phyloP scores from a whole-genome alignment of 73 alveolate species.

The Tetrahymena thermophila region DNA sequence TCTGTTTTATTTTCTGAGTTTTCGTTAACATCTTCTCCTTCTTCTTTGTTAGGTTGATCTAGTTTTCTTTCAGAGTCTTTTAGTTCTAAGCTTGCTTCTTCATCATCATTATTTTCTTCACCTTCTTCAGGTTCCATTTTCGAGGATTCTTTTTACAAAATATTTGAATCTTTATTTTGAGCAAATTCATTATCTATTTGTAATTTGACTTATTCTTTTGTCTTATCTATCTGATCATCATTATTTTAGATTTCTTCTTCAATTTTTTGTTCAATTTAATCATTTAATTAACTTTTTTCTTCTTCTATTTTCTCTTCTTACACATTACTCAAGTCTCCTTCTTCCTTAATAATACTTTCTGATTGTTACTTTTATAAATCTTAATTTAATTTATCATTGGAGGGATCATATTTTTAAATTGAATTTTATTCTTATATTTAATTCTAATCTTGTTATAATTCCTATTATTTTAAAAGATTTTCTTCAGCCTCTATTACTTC shows the following conservation, averaged over 20 bases:
- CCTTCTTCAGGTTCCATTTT: not conserved
- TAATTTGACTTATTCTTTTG: not conserved
- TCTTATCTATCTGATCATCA: conserved; percentile 10
- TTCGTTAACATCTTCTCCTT: conserved; percentile 5
- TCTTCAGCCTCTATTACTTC: conserved; percentile 79
- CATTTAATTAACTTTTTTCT: not conserved
- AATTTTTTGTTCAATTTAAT: conserved; percentile 12
- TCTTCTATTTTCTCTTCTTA: conserved; percentile 67
- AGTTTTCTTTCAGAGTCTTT: not conserved
- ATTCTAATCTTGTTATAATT: not conserved
- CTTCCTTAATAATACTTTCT: conserved; percentile 88
- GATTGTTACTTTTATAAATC: conserved; percentile 49
- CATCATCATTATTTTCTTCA: not conserved
- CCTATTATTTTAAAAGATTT: conserved; percentile 44
- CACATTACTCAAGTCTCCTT: conserved; percentile 81
- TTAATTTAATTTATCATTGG: conserved; percentile 80
- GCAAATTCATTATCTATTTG: not conserved
- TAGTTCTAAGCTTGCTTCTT: not conserved
- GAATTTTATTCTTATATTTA: conserved; percentile 24
- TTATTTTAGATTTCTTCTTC: conserved; percentile 24
- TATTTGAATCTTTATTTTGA: not conserved
- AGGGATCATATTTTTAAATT: conserved; percentile 42
- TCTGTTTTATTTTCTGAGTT: conserved; percentile 38
- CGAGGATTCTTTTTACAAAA: not conserved
- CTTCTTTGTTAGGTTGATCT: not conserved